Evolutionary conservation across 2,329 filamentous ascomycete species (phyloP).

Genomic region (Xylaria sp.): DNA sequence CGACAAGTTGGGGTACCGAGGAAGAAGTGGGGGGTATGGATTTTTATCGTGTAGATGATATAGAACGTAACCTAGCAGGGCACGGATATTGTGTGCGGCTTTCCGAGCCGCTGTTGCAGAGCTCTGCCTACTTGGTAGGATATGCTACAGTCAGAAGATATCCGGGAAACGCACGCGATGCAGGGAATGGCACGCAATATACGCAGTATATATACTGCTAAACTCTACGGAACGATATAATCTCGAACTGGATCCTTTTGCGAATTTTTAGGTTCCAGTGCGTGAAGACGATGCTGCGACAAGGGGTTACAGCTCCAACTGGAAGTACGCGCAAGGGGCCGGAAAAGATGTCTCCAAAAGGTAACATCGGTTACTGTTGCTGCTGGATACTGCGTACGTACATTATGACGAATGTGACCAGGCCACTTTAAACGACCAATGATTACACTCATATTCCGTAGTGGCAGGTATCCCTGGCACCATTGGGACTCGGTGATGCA

Average conservation of each 20-base stretch:
- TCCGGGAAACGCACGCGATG: background rate
- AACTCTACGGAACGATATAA: background rate
- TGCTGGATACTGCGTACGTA: background rate
- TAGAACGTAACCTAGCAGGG: conserved; percentile 4
- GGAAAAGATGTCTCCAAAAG: conserved; percentile 17
- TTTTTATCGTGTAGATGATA: background rate
- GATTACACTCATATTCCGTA: conserved; percentile 14
- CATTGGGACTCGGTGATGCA: background rate
- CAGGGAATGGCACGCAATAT: background rate
- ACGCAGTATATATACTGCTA: background rate
- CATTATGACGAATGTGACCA: conserved; percentile 5
- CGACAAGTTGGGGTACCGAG: conserved; percentile 14
- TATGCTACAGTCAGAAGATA: background rate
- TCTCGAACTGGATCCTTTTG: background rate
- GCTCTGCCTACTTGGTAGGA: background rate
- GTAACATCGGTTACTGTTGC: conserved; percentile 8
- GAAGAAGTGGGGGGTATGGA: background rate
- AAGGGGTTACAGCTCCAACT: background rate
- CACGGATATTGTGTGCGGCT: conserved; percentile 3
- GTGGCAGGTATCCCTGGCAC: conserved; percentile 4
- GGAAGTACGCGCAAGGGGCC: background rate
- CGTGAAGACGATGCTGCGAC: background rate
- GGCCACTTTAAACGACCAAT: background rate
- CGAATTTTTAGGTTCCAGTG: background rate
- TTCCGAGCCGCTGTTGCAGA: conserved; percentile 5